Evolutionary conservation across 192 early-diverging fungal species (phyloP), one percentile per base, ranked within the genome.

Genomic region (Gamsiella multidivaricata): DNA sequence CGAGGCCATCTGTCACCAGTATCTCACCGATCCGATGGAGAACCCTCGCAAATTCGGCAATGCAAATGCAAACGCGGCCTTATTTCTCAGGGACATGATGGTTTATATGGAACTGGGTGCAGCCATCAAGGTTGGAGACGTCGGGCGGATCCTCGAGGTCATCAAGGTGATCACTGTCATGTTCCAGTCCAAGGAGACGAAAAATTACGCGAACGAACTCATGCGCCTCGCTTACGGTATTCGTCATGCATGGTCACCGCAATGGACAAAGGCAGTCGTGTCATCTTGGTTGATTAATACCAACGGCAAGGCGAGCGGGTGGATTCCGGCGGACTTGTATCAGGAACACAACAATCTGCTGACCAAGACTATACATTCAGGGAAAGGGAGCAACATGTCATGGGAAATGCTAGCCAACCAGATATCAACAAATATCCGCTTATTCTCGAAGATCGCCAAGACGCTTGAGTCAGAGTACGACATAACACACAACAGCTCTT

Each of bases 121-220:
- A 22, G 54, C 65, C 14, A 68, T 68, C 55, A 68, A 59, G 54
- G 23, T 22, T 5, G 65, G 65, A 10, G 65, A 68, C 22, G 28
- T 68, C 36, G 65, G 65, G 3, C 42, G 55, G 25, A n/a, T n/a
- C n/a, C 55, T 58, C 36, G 43, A 46, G 36, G 54, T 68, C n/a
- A 25, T 68, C 8, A 50, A 54, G 25, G 20, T 31, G 42, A 28
- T 68, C 22, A 68, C 65, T 26, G 22, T 68, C 26, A 68, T 68
- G 54, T 36, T 59, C n/a, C n/a, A n/a, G n/a, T n/a, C n/a, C n/a
- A n/a, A n/a, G n/a, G n/a, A n/a, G n/a, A 9, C 54, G 11, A 68
- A 51, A 42, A 68, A 68, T 47, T 68, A 68, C 31, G 65, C 41
- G 25, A 26, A 36, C 33, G 45, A 68, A 20, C 65, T 68, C 49